phyloP scores from a whole-genome alignment of 306 rosid species.

The Dryas octopetala region DNA sequence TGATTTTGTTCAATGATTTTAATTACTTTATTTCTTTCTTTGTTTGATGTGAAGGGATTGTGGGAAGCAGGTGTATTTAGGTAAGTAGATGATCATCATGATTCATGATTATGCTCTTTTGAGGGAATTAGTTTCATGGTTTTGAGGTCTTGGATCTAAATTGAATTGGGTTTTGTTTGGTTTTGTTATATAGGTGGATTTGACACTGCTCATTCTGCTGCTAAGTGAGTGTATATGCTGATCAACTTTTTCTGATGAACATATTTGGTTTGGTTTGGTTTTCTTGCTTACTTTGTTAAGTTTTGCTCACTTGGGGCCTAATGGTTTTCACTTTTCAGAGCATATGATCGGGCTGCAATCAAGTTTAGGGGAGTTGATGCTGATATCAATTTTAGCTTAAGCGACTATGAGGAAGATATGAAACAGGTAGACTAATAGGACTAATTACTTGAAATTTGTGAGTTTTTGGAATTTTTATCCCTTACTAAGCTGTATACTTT shows the following conservation, averaged over 20 bases:
- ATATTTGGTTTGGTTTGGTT: neutral
- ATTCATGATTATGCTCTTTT: neutral
- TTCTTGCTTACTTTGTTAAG: neutral
- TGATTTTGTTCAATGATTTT: neutral
- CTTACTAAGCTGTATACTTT: neutral
- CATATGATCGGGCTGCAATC: constrained; percentile 61
- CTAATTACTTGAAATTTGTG: neutral
- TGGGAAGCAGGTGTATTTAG: constrained; percentile 63
- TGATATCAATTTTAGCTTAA: constrained; percentile 46
- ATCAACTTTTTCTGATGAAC: neutral
- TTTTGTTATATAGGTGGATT: constrained; percentile 42
- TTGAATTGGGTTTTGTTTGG: neutral
- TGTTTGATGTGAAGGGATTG: constrained; percentile 42
- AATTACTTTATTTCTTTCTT: neutral
- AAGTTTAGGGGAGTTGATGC: constrained; percentile 61
- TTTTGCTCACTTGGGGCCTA: neutral
- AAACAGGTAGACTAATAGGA: constrained; percentile 31
- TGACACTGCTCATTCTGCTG: constrained; percentile 61
- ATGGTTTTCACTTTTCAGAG: constrained; percentile 31
- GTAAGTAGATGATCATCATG: constrained; percentile 24
- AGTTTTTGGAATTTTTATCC: neutral
- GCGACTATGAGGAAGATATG: constrained; percentile 52
- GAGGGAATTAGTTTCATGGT: neutral
- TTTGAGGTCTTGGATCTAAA: constrained; percentile 5
- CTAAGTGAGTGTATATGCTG: constrained; percentile 31